phyloP scores from a whole-genome alignment of 2,329 filamentous ascomycete genomes.

The Microthyrium microscopicum region DNA sequence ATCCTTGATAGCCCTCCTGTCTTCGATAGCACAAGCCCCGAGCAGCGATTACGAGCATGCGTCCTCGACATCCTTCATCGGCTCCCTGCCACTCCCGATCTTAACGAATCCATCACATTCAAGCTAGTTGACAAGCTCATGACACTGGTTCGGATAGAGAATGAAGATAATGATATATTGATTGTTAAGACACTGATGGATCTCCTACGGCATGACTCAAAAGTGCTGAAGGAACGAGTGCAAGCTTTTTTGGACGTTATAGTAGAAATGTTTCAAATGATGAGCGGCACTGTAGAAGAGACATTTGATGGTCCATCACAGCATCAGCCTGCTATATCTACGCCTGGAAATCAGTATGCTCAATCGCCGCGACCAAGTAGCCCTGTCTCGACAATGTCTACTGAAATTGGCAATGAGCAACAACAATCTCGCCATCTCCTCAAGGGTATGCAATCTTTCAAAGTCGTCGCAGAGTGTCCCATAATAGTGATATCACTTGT shows the following conservation, averaged over 20 bases:
- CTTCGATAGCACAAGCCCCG: constrained; percentile 76
- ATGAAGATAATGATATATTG: constrained; percentile 96
- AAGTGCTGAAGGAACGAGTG: constrained; percentile 63
- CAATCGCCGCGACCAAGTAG: constrained; percentile 83
- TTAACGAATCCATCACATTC: constrained; percentile 72
- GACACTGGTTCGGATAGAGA: constrained; percentile 74
- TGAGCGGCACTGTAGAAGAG: constrained; percentile 87
- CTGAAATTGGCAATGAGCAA: constrained; percentile 68
- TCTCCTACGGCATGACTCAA: constrained; percentile 81
- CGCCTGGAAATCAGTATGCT: constrained; percentile 47
- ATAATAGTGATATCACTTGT: constrained; percentile 99
- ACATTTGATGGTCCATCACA: constrained; percentile 67
- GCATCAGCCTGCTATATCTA: constrained; percentile 28
- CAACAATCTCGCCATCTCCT: constrained; percentile 66
- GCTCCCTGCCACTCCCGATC: constrained; percentile 61
- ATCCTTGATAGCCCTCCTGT: constrained; percentile 74
- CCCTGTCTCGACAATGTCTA: constrained; percentile 53
- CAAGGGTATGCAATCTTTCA: constrained; percentile 97
- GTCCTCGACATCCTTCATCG: constrained; percentile 90
- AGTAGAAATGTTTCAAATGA: constrained; percentile 86
- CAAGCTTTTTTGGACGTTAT: constrained; percentile 85
- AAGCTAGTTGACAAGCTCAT: constrained; percentile 85
- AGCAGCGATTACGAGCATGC: constrained; percentile 82
- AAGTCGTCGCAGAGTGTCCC: constrained; percentile 90
- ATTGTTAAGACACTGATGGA: constrained; percentile 98